phyloP scores from a whole-genome alignment of 2,329 filamentous ascomycete species.

The Whalleya microplaca region DNA sequence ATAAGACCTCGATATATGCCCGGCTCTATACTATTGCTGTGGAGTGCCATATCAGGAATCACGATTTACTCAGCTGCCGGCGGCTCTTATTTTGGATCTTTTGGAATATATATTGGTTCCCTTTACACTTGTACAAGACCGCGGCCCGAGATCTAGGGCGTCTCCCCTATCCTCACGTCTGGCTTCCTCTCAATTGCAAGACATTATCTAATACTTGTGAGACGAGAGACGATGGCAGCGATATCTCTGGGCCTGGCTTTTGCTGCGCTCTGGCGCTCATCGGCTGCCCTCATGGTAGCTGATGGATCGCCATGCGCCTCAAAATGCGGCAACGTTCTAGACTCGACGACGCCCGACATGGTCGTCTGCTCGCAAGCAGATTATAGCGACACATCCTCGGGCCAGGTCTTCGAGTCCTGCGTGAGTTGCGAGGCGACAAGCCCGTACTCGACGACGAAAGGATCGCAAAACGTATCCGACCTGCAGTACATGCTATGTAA shows the following conservation, averaged over 20 bases:
- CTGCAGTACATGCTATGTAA: slow-evolving; percentile 59
- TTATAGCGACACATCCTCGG: slow-evolving; percentile 41
- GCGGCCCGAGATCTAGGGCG: neutral
- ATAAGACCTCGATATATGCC: neutral
- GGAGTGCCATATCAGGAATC: neutral
- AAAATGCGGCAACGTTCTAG: slow-evolving; percentile 58
- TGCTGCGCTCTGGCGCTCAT: slow-evolving; percentile 27
- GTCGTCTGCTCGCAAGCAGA: slow-evolving; percentile 51
- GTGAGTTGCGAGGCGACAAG: slow-evolving; percentile 57
- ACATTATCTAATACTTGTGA: neutral
- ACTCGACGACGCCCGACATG: slow-evolving; percentile 49
- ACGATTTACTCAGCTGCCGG: neutral
- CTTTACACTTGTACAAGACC: neutral
- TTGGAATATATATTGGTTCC: neutral
- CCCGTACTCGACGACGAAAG: slow-evolving; percentile 44
- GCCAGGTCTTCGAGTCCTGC: slow-evolving; percentile 56
- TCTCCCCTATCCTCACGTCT: neutral
- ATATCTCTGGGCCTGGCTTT: slow-evolving; percentile 26
- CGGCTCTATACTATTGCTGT: neutral
- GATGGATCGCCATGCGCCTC: slow-evolving; percentile 53
- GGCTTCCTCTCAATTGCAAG: neutral
- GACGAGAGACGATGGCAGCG: slow-evolving; percentile 5
- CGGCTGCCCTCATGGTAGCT: slow-evolving; percentile 46
- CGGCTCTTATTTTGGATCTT: neutral
- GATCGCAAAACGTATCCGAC: slow-evolving; percentile 48